Evolutionary conservation across 495 filamentous ascomycete species (phyloP).

Genomic region (Rostrohypoxylon terebratum): DNA sequence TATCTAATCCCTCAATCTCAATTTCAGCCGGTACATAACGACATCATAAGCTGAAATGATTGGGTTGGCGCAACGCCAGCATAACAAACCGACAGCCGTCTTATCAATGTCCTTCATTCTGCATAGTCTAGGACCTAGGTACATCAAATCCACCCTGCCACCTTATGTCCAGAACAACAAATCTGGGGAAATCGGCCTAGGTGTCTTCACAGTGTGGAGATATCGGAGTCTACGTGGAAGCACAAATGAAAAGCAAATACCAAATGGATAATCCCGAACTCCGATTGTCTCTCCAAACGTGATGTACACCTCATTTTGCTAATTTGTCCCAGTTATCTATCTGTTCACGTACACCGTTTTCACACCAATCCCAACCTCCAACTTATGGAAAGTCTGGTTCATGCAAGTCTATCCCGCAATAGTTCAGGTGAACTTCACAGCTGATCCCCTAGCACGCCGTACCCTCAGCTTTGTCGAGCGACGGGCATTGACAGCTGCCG

Average conservation of each 20-base stretch:
- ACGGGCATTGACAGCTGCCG: constrained; percentile 23
- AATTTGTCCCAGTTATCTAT: neutral
- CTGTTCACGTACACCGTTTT: neutral
- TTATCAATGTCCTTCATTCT: constrained; percentile 20
- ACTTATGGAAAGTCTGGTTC: neutral
- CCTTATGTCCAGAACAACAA: constrained; percentile 8
- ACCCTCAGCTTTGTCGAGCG: constrained; percentile 10
- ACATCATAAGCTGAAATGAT: constrained; percentile 2
- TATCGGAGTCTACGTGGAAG: neutral
- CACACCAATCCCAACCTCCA: neutral
- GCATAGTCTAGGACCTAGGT: neutral
- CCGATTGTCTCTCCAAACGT: neutral
- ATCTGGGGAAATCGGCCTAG: neutral
- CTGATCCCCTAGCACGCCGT: constrained; percentile 14
- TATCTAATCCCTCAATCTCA: constrained; percentile 1
- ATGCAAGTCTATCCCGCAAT: neutral
- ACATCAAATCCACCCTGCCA: too few relatives aligned
- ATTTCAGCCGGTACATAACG: constrained; percentile 1
- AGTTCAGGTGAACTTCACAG: constrained; percentile 9
- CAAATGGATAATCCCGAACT: neutral
- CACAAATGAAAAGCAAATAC: constrained; percentile 4
- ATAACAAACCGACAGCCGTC: constrained; percentile 38
- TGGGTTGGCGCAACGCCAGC: neutral
- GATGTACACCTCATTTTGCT: neutral
- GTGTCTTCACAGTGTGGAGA: neutral